phyloP scores from a whole-genome alignment of 805 yeast genomes.

The Saccharomycopsis schoenii region DNA sequence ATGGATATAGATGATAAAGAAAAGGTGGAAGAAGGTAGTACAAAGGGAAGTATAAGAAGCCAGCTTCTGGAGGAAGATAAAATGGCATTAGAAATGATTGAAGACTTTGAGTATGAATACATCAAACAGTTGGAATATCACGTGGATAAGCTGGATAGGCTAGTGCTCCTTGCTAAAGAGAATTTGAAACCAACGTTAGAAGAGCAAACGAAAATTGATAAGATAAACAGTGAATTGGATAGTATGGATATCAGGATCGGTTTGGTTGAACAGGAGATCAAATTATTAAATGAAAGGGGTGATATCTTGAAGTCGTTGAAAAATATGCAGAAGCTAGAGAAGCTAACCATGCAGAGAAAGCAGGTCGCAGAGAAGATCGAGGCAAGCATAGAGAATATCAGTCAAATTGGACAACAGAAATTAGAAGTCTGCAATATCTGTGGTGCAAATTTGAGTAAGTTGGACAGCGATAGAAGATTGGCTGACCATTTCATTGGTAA shows the following conservation, averaged over 20 bases:
- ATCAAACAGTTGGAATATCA: constrained; percentile 26
- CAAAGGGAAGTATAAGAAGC: not conserved
- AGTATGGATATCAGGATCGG: constrained; percentile 53
- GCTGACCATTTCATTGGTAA: constrained; percentile 89
- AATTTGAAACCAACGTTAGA: constrained; percentile 66
- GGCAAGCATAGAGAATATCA: constrained; percentile 56
- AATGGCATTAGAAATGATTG: constrained; percentile 25
- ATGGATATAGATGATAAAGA: not conserved
- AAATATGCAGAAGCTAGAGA: constrained; percentile 39
- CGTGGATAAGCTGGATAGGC: constrained; percentile 54
- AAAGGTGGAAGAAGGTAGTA: not conserved
- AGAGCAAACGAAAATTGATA: constrained; percentile 51
- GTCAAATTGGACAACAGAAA: constrained; percentile 82
- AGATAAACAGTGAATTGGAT: constrained; percentile 48
- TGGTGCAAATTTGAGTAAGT: constrained; percentile 76
- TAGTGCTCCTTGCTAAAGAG: constrained; percentile 51
- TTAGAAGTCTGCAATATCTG: constrained; percentile 84
- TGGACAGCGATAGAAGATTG: constrained; percentile 79
- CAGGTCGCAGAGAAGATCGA: constrained; percentile 46
- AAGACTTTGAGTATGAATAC: constrained; percentile 42
- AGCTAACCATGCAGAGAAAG: constrained; percentile 39
- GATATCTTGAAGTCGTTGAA: constrained; percentile 41
- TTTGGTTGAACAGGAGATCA: constrained; percentile 57
- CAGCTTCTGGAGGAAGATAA: constrained; percentile 32
- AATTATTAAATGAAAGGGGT: constrained; percentile 38